Conservation (phyloP, 305 asterid genomes). For the Solanum hybrid region DNA sequence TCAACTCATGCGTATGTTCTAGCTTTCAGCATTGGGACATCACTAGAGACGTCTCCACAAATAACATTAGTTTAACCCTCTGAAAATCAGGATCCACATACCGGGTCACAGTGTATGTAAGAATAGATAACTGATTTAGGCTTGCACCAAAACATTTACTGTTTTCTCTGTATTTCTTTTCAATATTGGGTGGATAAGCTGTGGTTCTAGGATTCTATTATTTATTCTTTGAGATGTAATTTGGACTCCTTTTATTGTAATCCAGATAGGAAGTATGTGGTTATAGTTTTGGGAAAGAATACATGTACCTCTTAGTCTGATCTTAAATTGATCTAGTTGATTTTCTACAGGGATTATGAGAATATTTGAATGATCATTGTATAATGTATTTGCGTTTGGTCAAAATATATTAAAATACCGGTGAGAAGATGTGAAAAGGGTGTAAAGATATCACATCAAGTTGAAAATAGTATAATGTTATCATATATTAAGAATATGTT, state of each 20-base stretch:
- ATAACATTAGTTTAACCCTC: background rate
- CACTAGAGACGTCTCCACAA: background rate
- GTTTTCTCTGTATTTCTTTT: background rate
- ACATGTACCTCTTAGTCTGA: background rate
- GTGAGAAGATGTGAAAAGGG: background rate
- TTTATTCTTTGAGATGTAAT: background rate
- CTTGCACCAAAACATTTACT: background rate
- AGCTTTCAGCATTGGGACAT: background rate
- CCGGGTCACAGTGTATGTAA: background rate
- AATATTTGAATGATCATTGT: background rate
- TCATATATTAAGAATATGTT: background rate
- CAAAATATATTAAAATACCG: background rate
- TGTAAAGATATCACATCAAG: background rate
- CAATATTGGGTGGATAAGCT: background rate
- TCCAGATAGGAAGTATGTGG: background rate
- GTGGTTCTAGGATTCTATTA: background rate
- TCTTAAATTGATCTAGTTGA: background rate
- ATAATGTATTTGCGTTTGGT: background rate
- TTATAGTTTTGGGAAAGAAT: background rate
- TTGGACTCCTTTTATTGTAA: background rate
- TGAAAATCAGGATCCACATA: background rate
- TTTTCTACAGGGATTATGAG: background rate
- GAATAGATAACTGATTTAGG: background rate
- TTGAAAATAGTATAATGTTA: background rate
- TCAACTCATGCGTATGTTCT: background rate